Conservation (phyloP, 1,284 basidiomycete genomes). For the Phaffia rhodozyma region DNA sequence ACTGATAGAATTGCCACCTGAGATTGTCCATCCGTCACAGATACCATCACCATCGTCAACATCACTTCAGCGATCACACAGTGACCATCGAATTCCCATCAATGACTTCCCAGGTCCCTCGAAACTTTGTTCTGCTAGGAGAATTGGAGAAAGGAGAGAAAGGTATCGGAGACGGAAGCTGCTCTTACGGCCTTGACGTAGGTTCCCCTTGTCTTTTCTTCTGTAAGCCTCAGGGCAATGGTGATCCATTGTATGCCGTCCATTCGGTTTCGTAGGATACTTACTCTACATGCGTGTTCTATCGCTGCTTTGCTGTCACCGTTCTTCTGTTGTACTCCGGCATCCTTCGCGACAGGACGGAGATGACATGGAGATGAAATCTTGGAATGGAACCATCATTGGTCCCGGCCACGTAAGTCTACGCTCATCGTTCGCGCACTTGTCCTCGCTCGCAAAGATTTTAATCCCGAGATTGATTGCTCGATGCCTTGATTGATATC, state of each 20-base stretch:
- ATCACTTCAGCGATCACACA: background rate
- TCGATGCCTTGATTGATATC: constrained; percentile 17
- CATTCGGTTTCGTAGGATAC: background rate
- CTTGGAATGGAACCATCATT: constrained; percentile 98
- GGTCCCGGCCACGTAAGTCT: constrained; percentile 82
- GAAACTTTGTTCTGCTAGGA: constrained; percentile 91
- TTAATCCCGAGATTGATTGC: background rate
- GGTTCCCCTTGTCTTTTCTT: constrained; percentile 11
- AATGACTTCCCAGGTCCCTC: constrained; percentile 54
- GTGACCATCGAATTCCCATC: background rate
- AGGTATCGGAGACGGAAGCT: constrained; percentile 94
- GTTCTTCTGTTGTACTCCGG: background rate
- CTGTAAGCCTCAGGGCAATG: background rate
- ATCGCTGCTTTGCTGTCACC: too few species aligned
- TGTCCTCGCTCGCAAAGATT: background rate
- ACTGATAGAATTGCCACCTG: background rate
- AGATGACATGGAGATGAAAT: constrained; percentile 90
- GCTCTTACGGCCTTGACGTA: constrained; percentile 79
- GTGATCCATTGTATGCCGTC: background rate
- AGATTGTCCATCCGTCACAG: background rate
- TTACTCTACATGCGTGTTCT: too few species aligned
- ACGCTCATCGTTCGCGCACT: background rate
- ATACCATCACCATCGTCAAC: background rate
- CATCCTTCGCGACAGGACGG: constrained; percentile 42
- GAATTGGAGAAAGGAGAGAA: constrained; percentile 99